Base-by-base conservation (phyloP, 306 rosid species). In the Lithocarpus polystachyus region DNA sequence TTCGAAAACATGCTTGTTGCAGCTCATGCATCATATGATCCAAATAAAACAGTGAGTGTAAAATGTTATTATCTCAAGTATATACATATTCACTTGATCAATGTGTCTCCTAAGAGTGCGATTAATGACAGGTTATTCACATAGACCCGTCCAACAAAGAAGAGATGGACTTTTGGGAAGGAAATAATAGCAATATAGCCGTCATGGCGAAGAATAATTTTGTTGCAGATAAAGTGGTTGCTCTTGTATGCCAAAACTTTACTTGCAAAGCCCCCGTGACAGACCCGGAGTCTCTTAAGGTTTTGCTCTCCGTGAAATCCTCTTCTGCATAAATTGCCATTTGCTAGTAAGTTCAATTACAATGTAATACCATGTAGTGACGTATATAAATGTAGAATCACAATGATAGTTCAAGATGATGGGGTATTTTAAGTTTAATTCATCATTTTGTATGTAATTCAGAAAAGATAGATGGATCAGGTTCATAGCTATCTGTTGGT, bases 131-230 rank as follows among this genome's bases (percentile, higher is more conserved):
- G 99, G 92, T 94, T 70, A 82, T 94, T 72, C 97, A 94, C 83
- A 75, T 91, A 59, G 92, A 94, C 72, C 97, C 97, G 29, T 82
- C 69, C n/a, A 82, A 81, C 71, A 77, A 79, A 4, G 88, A 83
- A 54, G 99, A 94, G 80, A 83, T 91, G 87, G 88, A 86, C 64
- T 92, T 91, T 80, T 94, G 99, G 99, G 99, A 94, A 80, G 90
- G 71, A 35, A 76, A 87, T 65, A 94, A 91, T 83, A 85, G 88
- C 86, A 77, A 85, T 70, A 43, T 91, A 71, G 92, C 95, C 22
- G 81, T 84, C 67, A 92, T 94, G 97, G 99, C 92, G 0, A 92
- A 87, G 72, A 87, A 80, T 76, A 90, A 89, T 77, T 71, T 62
- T 45, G 68, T 84, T 28, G 79, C 61, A 31, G 87, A 85, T 80